A percentile compares a stretch with the other conserved stretches of the same genome.
Conservation (phyloP, 257 asterid species). For the Marsdenia floribunda region DNA sequence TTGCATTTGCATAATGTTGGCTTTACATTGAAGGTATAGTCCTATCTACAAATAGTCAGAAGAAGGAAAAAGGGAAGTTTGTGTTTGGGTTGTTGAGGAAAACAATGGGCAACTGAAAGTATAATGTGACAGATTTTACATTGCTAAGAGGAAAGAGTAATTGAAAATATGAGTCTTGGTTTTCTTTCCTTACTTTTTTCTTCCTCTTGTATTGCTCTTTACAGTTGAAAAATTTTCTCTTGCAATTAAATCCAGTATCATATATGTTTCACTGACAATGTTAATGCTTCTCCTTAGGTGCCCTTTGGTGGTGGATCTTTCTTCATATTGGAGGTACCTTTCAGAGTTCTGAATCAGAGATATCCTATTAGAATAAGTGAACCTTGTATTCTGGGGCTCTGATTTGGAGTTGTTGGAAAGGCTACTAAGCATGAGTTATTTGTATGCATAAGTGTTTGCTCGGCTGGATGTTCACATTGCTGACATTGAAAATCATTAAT, state of each 20-base stretch:
- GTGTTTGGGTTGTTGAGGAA: background rate
- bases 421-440: slow-evolving; percentile 7
- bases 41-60: background rate
- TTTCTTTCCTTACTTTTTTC: background rate
- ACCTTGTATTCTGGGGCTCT: slow-evolving; percentile 9
- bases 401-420: slow-evolving; percentile 10
- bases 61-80: background rate
- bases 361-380: background rate
- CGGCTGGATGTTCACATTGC: slow-evolving; percentile 6
- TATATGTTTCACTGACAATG: background rate
- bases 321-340: background rate
- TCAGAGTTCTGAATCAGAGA: slow-evolving; percentile 13
- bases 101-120: background rate
- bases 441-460: slow-evolving; percentile 3
- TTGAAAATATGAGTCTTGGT: background rate
- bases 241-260: background rate
- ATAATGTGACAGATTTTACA: background rate
- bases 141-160: background rate
- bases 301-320: background rate
- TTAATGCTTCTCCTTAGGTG: slow-evolving; percentile 10
- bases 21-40: background rate
- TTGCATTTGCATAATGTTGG: background rate
- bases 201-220: background rate
- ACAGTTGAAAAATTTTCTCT: too few relatives aligned
- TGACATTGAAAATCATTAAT: slow-evolving; percentile 24